Evolutionary conservation across 352 stramenopile genomes (phyloP).

Genomic region (Globisporangium heterothallicum): DNA sequence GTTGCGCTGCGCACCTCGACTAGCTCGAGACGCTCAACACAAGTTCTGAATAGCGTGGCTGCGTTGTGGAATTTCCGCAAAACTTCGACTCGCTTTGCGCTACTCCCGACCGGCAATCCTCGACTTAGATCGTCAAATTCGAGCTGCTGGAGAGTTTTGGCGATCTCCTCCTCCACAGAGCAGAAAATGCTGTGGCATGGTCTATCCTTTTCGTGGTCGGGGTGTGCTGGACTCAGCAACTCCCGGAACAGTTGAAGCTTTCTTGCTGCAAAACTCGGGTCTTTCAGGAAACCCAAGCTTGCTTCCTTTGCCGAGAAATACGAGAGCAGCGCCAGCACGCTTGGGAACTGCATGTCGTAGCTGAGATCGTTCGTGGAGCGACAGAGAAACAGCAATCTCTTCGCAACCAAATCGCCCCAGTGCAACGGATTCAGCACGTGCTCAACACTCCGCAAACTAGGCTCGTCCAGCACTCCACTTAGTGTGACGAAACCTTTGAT

Average conservation of each 20-base stretch:
- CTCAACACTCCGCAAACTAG: slow-evolving; percentile 16
- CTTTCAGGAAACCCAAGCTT: slow-evolving; percentile 11
- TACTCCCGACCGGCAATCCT: slow-evolving; percentile 32
- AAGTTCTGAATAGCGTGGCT: slow-evolving; percentile 20
- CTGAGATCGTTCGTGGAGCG: slow-evolving; percentile 32
- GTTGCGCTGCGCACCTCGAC: slow-evolving; percentile 33
- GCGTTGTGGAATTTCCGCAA: slow-evolving; percentile 20
- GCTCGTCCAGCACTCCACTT: slow-evolving; percentile 25
- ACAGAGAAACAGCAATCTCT: slow-evolving; percentile 28
- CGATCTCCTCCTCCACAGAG: slow-evolving; percentile 41
- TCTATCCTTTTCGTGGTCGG: slow-evolving; percentile 38
- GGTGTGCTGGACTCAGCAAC: slow-evolving; percentile 30
- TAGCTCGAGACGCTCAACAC: slow-evolving; percentile 32
- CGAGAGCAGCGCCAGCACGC: slow-evolving; percentile 17
- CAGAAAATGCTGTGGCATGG: slow-evolving; percentile 51
- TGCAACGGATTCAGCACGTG: slow-evolving; percentile 26
- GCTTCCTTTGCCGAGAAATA: slow-evolving; percentile 2
- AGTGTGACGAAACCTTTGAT: slow-evolving; percentile 26
- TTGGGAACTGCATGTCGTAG: slow-evolving; percentile 31
- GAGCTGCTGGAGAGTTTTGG: slow-evolving; percentile 48
- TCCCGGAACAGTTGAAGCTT: slow-evolving; percentile 24
- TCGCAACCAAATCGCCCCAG: slow-evolving; percentile 27
- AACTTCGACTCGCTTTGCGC: slow-evolving; percentile 17
- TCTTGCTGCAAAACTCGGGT: slow-evolving; percentile 21
- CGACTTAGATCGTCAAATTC: slow-evolving; percentile 50